Evolutionary conservation across 2,329 filamentous ascomycete species (phyloP).

Genomic region (Hypoxylon sp.): DNA sequence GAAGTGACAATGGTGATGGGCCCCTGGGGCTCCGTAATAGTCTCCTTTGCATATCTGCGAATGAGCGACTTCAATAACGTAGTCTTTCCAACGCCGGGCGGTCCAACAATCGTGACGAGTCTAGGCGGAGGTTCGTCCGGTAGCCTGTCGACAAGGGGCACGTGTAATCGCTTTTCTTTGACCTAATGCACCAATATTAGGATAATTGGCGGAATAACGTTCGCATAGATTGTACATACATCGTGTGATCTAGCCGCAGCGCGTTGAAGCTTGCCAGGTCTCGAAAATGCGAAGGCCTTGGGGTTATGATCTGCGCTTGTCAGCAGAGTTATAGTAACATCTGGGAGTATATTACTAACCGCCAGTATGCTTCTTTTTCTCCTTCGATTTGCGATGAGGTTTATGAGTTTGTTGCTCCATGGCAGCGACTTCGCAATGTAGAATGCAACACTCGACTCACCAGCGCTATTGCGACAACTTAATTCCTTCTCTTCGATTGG

Average conservation of each 20-base stretch:
- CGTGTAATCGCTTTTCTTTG: constrained; percentile 95
- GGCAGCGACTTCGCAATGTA: constrained; percentile 50
- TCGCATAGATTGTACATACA: constrained; percentile 2
- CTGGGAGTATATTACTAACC: constrained; percentile 57
- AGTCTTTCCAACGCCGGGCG: constrained; percentile 94
- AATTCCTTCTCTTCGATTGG: background rate
- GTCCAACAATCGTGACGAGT: constrained; percentile 93
- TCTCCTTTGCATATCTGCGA: constrained; percentile 95
- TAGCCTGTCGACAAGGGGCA: constrained; percentile 93
- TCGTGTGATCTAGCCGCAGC: constrained; percentile 71
- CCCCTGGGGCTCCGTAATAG: constrained; percentile 87
- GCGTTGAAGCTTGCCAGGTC: constrained; percentile 83
- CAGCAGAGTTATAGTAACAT: constrained; percentile 36
- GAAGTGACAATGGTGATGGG: constrained; percentile 97
- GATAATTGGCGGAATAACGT: constrained; percentile 3
- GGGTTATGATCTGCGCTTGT: constrained; percentile 76
- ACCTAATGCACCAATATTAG: constrained; percentile 66
- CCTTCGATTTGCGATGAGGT: constrained; percentile 87
- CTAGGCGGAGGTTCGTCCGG: constrained; percentile 95
- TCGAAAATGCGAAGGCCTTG: constrained; percentile 89
- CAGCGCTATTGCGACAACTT: constrained; percentile 16
- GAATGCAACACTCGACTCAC: constrained; percentile 18
- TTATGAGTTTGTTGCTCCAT: constrained; percentile 90
- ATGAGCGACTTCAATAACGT: constrained; percentile 95
- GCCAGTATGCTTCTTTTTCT: constrained; percentile 83